Conservation (phyloP, 2,329 filamentous ascomycete species). For the Triangularia verruculosa region DNA sequence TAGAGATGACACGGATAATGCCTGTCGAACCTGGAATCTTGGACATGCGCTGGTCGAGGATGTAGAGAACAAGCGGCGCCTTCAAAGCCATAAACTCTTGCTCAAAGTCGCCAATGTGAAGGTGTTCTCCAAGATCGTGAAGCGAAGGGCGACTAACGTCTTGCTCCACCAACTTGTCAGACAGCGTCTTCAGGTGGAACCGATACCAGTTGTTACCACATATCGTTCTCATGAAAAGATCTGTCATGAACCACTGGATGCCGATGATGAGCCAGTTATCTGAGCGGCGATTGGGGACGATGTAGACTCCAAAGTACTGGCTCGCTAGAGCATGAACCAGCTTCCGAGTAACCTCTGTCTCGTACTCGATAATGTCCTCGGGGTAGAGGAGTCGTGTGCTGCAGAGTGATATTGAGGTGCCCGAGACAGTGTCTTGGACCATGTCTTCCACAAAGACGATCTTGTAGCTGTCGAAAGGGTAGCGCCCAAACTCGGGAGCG, state of each 20-base stretch:
- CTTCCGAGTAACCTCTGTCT: slow-evolving; percentile 75
- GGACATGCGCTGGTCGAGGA: slow-evolving; percentile 84
- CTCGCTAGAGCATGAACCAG: slow-evolving; percentile 81
- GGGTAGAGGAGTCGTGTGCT: slow-evolving; percentile 84
- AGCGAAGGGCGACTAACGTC: slow-evolving; percentile 82
- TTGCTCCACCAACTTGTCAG: slow-evolving; percentile 76
- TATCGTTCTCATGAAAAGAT: slow-evolving; percentile 83
- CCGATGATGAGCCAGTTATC: slow-evolving; percentile 91
- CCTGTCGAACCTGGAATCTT: slow-evolving; percentile 85
- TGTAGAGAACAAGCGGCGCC: slow-evolving; percentile 85
- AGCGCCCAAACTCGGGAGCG: slow-evolving; percentile 81
- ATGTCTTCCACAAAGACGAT: slow-evolving; percentile 93
- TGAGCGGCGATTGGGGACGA: slow-evolving; percentile 74
- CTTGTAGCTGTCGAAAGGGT: slow-evolving; percentile 90
- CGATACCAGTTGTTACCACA: slow-evolving; percentile 94
- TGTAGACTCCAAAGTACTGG: slow-evolving; percentile 93
- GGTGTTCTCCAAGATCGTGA: slow-evolving; percentile 70
- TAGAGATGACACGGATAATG: slow-evolving; percentile 79
- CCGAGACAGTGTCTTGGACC: slow-evolving; percentile 67
- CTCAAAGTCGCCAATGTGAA: slow-evolving; percentile 81
- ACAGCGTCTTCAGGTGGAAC: slow-evolving; percentile 80
- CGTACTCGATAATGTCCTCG: slow-evolving; percentile 78
- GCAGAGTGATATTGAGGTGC: slow-evolving; percentile 82
- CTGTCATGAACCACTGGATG: slow-evolving; percentile 91
- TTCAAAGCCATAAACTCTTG: slow-evolving; percentile 89